These are phyloP conservation scores for Globisporangium recalcitrans DNA, from an alignment of 352 stramenopile genomes.

Conservation along the genomic window DNA sequence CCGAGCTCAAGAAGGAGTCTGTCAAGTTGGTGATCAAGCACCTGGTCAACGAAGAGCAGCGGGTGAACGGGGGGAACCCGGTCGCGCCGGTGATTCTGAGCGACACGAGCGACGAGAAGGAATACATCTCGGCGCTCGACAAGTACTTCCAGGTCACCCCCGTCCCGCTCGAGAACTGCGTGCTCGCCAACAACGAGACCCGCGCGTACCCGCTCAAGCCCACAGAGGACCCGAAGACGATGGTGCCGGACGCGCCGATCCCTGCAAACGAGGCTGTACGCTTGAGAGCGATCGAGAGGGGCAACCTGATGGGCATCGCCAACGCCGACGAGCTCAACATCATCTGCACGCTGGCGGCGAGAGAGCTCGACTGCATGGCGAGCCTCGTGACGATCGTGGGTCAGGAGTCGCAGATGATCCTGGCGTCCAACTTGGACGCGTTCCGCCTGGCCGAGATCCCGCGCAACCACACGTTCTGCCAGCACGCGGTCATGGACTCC, in stretches of 20 bases:
- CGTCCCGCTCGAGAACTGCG: conserved; percentile 30
- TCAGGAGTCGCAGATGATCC: conserved; percentile 39
- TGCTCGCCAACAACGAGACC: conserved; percentile 24
- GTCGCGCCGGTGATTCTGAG: neutral
- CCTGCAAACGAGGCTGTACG: conserved; percentile 36
- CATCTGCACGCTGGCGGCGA: conserved; percentile 51
- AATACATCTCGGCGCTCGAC: conserved; percentile 26
- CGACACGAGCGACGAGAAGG: conserved; percentile 17
- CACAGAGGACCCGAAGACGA: neutral
- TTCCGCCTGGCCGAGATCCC: conserved; percentile 18
- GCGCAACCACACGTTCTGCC: conserved; percentile 31
- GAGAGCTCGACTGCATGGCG: conserved; percentile 49
- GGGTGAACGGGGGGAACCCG: neutral
- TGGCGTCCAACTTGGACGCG: conserved; percentile 22
- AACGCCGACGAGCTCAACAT: conserved; percentile 55
- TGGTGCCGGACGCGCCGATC: conserved; percentile 25
- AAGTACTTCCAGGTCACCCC: conserved; percentile 21
- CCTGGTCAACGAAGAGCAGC: conserved; percentile 16
- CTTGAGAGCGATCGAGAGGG: conserved; percentile 33
- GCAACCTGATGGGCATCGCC: conserved; percentile 30
- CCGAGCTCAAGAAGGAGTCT: conserved; percentile 14
- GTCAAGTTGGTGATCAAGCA: conserved; percentile 30
- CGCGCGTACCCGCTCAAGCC: conserved; percentile 40
- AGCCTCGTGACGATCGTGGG: conserved; percentile 55
- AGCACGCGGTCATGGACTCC: conserved; percentile 33